Percentiles rank a stretch among this genome's conserved stretches.
phyloP scores from a whole-genome alignment of 1,284 basidiomycete species.

The Schizophyllum commune region DNA sequence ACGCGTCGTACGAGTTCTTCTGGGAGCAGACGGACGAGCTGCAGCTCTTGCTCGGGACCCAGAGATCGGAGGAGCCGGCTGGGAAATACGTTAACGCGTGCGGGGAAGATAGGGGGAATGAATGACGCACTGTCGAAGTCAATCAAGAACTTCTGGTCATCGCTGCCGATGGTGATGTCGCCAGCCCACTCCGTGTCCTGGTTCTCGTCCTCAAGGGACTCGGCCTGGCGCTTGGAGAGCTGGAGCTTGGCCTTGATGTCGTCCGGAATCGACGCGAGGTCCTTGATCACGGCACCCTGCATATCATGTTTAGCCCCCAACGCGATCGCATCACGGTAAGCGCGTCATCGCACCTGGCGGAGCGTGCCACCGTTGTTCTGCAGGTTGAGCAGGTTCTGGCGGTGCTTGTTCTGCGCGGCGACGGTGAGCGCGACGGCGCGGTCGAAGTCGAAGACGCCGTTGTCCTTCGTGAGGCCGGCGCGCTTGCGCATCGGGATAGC shows the following conservation, averaged over 20 bases:
- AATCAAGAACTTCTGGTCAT: conserved; percentile 4
- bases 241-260: conserved; percentile 1
- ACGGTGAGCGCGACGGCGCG: conserved; percentile 13
- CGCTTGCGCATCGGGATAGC: conserved; percentile 11
- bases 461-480: conserved; percentile 10
- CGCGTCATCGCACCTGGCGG: conserved; percentile 4
- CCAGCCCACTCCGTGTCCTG: conserved; percentile 5
- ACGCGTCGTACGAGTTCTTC: conserved; percentile 7
- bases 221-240: conserved; percentile 4
- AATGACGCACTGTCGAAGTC: conserved; percentile 5
- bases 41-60: conserved; percentile 10
- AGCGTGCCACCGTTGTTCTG: conserved; percentile 15
- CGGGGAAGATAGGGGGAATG: background rate
- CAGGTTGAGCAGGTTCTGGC: conserved; percentile 18
- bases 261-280: background rate
- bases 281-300: conserved; percentile 4
- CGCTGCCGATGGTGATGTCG: conserved; percentile 5
- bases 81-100: background rate
- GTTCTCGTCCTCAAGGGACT: conserved; percentile 5
- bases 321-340: background rate
- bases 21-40: conserved; percentile 1
- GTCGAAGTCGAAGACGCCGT: conserved; percentile 19
- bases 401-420: conserved; percentile 18
- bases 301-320: background rate
- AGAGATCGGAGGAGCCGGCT: conserved; percentile 13